Evolutionary conservation across 2,329 filamentous ascomycete species (phyloP).

Genomic region (Beauveria varroae): DNA sequence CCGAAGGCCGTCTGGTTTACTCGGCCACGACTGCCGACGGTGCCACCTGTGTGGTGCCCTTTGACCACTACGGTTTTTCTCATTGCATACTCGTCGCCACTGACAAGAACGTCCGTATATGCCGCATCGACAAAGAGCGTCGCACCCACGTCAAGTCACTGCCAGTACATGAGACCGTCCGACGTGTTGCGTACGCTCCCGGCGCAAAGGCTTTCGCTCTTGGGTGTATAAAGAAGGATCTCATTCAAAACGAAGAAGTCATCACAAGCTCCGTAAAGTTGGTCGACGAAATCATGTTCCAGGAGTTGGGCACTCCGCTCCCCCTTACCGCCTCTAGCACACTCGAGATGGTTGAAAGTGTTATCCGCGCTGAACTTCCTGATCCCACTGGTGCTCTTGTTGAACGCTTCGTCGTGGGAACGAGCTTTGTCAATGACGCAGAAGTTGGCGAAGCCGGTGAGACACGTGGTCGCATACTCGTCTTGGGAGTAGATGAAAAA

Average conservation of each 20-base stretch:
- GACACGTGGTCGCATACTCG: conserved; percentile 64
- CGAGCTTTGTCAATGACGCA: conserved; percentile 64
- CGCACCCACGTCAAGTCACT: conserved; percentile 84
- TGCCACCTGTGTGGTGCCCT: conserved; percentile 71
- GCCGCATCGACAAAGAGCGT: conserved; percentile 72
- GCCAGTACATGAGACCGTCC: conserved; percentile 71
- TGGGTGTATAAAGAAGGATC: conserved; percentile 71
- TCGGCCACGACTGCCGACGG: conserved; percentile 89
- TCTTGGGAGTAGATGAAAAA: conserved; percentile 74
- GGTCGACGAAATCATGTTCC: conserved; percentile 84
- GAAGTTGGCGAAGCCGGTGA: conserved; percentile 40
- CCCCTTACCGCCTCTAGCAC: conserved; percentile 42
- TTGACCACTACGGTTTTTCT: conserved; percentile 75
- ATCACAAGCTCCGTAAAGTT: conserved; percentile 77
- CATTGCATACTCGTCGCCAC: conserved; percentile 76
- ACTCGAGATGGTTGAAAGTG: conserved; percentile 73
- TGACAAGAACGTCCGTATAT: conserved; percentile 66
- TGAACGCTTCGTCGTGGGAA: conserved; percentile 88
- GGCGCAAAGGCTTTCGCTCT: conserved; percentile 75
- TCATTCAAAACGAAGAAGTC: conserved; percentile 64
- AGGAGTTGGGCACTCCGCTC: conserved; percentile 63
- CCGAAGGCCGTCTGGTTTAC: conserved; percentile 81
- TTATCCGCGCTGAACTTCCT: conserved; percentile 68
- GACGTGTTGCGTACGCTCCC: conserved; percentile 78
- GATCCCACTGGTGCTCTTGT: conserved; percentile 46